Evolutionary conservation across 106 monocot species (phyloP), one percentile per base, ranked within the genome.

Genomic region (Allium fistulosum): DNA sequence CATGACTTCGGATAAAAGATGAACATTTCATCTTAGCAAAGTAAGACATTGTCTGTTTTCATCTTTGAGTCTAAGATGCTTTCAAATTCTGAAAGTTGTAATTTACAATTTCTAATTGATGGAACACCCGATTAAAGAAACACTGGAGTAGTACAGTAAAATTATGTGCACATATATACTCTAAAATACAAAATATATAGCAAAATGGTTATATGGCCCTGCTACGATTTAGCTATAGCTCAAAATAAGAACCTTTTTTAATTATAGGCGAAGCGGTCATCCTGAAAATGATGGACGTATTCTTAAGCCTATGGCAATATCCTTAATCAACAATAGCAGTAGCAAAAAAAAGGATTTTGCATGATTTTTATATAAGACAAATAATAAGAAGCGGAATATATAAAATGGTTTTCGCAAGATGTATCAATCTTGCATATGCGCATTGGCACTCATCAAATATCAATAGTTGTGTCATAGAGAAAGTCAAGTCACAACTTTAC

Each of bases 401-500:
- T 22, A 1, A 22, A 22, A 22, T 22, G 22, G 22, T 22, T 22
- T 22, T 22, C 22, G 0, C 22, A 22, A 22, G 22, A 22, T 22
- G 22, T 22, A 22, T 22, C 26, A 22, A 46, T 26, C 7, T 59
- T 69, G 88, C 92, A 64, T 78, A 80, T 22, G 88, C 86, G 51
- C 71, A 85, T 73, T 97, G 91, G 55, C 96, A 97, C 74, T 97
- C 96, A 68, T 97, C 96, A 78, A 97, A 78, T 59, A 97, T 72
- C 59, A 97, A 11, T 26, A 97, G 69, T 5, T 69, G 65, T 27
- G 91, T 28, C 59, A 61, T 49, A 53, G 78, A 74, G 51, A 97
- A 72, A 37, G 69, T 67, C 37, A 37, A 37, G 37, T 37, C 37
- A 2, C 37, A 37, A 37, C 2, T 37, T 37, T 37, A 37, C 2